These are phyloP conservation scores for Podospora tetraspora DNA, from an alignment of 495 filamentous ascomycete genomes.

Conservation along the genomic window DNA sequence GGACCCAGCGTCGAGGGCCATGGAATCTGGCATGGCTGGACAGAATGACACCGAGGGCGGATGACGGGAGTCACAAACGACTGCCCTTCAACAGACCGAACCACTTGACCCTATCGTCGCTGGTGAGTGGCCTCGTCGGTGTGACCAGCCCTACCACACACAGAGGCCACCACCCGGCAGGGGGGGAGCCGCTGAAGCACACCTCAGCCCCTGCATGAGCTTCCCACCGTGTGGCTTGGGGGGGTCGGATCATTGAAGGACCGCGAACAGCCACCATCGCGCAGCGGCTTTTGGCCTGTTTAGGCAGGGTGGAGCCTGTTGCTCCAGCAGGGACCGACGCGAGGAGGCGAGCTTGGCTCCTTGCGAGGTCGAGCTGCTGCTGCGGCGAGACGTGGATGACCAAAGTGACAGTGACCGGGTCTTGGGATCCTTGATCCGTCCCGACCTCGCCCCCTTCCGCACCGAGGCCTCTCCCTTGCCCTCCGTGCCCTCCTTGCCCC, in stretches of 20 bases:
- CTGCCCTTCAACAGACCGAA: neutral
- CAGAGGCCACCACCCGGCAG: neutral
- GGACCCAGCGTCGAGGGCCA: neutral
- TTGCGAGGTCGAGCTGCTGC: neutral
- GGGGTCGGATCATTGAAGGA: constrained; percentile 24
- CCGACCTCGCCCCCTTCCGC: neutral
- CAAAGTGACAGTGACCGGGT: neutral
- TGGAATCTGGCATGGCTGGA: neutral
- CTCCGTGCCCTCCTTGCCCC: neutral
- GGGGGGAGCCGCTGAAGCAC: neutral
- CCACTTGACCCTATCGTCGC: neutral
- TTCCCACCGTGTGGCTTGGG: neutral
- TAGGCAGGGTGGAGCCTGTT: constrained; percentile 1
- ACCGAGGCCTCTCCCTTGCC: constrained; percentile 9
- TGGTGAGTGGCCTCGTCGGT: neutral
- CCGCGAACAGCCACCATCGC: constrained; percentile 14
- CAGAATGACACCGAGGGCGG: neutral
- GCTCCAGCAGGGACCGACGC: neutral
- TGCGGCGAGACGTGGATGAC: neutral
- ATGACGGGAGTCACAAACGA: neutral
- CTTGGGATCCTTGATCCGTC: constrained; percentile 2
- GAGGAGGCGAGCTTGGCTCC: neutral
- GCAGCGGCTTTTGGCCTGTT: neutral
- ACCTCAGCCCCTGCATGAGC: constrained; percentile 5
- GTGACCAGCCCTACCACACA: constrained; percentile 4